These are phyloP conservation scores for Bondarzewia mesenterica DNA, from an alignment of 1,284 basidiomycete species.

Conservation along the genomic window DNA sequence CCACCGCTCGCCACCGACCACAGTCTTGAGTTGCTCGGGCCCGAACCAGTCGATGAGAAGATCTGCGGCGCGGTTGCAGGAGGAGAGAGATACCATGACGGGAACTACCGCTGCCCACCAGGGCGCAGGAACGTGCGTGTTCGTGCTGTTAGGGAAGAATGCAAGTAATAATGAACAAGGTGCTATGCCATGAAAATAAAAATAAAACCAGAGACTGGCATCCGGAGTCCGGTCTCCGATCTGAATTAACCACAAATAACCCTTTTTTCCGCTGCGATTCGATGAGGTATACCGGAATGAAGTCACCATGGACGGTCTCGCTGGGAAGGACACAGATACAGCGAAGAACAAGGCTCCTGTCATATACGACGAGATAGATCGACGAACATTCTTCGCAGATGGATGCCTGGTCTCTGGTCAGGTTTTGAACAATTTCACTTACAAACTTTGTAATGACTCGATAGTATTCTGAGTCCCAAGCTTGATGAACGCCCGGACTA, in stretches of 20 bases:
- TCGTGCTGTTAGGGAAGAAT: constrained; percentile 38
- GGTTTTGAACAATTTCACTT: constrained; percentile 15
- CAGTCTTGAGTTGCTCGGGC: constrained; percentile 56
- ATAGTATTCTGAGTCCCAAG: constrained; percentile 52
- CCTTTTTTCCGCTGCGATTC: too few relatives aligned
- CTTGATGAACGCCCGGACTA: constrained; percentile 60
- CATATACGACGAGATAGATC: too few relatives aligned
- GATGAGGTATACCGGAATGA: too few relatives aligned
- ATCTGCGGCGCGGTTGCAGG: constrained; percentile 67
- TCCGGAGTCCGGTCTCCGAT: too few relatives aligned
- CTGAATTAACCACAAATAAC: too few relatives aligned
- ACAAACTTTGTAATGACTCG: constrained; percentile 56
- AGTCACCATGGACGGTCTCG: too few relatives aligned
- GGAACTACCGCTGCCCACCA: constrained; percentile 69
- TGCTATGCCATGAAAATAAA: too few relatives aligned
- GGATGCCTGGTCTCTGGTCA: too few relatives aligned
- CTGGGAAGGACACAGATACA: too few relatives aligned
- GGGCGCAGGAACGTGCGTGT: constrained; percentile 72
- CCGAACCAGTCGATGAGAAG: constrained; percentile 73
- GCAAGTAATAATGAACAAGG: not conserved
- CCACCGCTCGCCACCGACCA: constrained; percentile 79
- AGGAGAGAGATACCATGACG: constrained; percentile 53
- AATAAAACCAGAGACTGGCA: too few relatives aligned
- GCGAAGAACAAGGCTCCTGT: too few relatives aligned
- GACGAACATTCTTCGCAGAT: too few relatives aligned